Conservation (phyloP, 805 yeast genomes). For the Tetrapisispora pingtungensis region DNA sequence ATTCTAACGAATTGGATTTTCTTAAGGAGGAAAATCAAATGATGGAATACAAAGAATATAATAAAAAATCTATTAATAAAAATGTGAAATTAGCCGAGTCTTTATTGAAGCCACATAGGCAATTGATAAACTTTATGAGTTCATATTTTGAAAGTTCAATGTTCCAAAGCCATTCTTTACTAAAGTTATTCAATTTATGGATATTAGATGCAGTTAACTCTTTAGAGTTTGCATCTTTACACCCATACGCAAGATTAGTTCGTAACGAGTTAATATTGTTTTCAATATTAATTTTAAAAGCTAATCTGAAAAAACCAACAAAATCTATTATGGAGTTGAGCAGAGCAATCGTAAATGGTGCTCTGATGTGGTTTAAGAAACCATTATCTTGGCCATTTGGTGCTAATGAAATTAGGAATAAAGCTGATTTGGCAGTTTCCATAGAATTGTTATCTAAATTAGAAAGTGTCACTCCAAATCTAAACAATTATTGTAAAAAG, state of each 20-base stretch:
- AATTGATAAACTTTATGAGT: slow-evolving; percentile 54
- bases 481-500: slow-evolving; percentile 28
- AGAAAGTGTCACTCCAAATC: slow-evolving; percentile 11
- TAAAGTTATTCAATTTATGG: slow-evolving; percentile 58
- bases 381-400: slow-evolving; percentile 73
- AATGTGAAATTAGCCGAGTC: slow-evolving; percentile 40
- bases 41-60: slow-evolving; percentile 89
- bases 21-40: slow-evolving; percentile 48
- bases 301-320: slow-evolving; percentile 42
- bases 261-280: slow-evolving; percentile 67
- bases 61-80: slow-evolving; percentile 46
- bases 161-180: slow-evolving; percentile 58
- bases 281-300: slow-evolving; percentile 52
- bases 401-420: slow-evolving; percentile 59
- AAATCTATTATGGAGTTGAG: slow-evolving; percentile 37
- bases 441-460: slow-evolving; percentile 35
- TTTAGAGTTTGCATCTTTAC: slow-evolving; percentile 54
- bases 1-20: slow-evolving; percentile 45
- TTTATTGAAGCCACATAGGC: slow-evolving; percentile 55
- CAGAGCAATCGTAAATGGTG: slow-evolving; percentile 46
- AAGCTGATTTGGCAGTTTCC: slow-evolving; percentile 55
- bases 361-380: slow-evolving; percentile 68
- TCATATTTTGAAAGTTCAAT: slow-evolving; percentile 74
- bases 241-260: slow-evolving; percentile 68
- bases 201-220: slow-evolving; percentile 45